These are phyloP conservation scores for Stentor coeruleus DNA, from an alignment of 73 alveolate species.

Conservation along the genomic window DNA sequence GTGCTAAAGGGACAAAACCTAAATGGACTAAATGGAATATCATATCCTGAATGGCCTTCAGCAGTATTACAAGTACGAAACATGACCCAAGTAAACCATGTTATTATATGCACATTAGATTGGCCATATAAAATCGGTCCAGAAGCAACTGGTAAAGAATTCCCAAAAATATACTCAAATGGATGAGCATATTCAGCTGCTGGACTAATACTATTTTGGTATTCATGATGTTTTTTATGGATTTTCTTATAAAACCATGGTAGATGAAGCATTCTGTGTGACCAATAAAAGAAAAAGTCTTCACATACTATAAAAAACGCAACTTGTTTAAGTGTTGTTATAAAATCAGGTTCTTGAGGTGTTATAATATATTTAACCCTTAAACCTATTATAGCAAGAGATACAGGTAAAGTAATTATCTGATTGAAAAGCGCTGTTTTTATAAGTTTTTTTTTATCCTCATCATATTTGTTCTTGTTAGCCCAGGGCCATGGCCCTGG, in stretches of 20 bases:
- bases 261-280: conserved; percentile 48
- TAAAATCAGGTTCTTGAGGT: conserved; percentile 2
- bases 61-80: conserved; percentile 42
- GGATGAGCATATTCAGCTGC: conserved; percentile 54
- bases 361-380: conserved; percentile 29
- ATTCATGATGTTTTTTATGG: conserved; percentile 50
- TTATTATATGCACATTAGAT: conserved; percentile 35
- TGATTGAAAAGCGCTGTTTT: background rate
- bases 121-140: conserved; percentile 26
- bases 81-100: conserved; percentile 39
- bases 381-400: conserved; percentile 18
- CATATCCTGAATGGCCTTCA: conserved; percentile 68
- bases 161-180: conserved; percentile 42
- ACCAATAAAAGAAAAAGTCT: conserved; percentile 37
- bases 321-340: background rate
- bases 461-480: background rate
- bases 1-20: conserved; percentile 18
- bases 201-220: conserved; percentile 32
- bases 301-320: conserved; percentile 26
- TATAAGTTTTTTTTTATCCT: background rate
- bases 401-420: background rate
- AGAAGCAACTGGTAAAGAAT: background rate
- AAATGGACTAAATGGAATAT: conserved; percentile 41
- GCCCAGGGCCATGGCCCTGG: conserved; percentile 24
- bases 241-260: conserved; percentile 36